These are phyloP conservation scores for Fomitiporia mediterranea DNA, from an alignment of 1,284 basidiomycete genomes.

Conservation along the genomic window DNA sequence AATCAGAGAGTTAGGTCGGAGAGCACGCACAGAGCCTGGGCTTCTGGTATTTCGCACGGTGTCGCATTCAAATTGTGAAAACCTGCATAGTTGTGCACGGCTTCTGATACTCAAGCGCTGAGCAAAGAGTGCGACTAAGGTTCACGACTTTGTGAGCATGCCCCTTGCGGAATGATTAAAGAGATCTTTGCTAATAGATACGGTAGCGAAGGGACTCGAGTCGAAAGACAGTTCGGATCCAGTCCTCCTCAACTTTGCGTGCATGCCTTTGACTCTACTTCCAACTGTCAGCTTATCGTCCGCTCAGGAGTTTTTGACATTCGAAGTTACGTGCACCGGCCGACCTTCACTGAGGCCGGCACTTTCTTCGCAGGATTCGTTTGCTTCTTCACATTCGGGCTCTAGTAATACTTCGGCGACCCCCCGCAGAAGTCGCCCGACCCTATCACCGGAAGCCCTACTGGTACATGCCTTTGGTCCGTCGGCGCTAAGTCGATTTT, in stretches of 20 bases:
- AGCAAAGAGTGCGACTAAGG: too few species aligned
- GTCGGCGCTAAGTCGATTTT: neutral
- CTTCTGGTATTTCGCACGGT: too few species aligned
- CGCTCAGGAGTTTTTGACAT: neutral
- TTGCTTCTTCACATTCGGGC: neutral
- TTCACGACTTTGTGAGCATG: too few species aligned
- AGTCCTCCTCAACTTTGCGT: neutral
- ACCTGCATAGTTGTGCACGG: too few species aligned
- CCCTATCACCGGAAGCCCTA: conserved; percentile 12
- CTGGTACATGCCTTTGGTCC: conserved; percentile 16
- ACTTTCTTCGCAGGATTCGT: conserved; percentile 4
- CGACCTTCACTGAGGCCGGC: neutral
- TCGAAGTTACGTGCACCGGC: neutral
- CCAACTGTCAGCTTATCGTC: neutral
- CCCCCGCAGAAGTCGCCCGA: neutral
- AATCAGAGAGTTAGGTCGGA: too few species aligned
- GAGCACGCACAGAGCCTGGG: too few species aligned
- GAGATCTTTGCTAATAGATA: too few species aligned
- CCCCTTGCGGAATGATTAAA: too few species aligned
- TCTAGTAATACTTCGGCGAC: neutral
- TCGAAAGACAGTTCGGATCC: neutral
- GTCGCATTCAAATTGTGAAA: too few species aligned
- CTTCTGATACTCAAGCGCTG: too few species aligned
- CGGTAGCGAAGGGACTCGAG: too few species aligned
- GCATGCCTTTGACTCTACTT: neutral